phyloP scores from a whole-genome alignment of 352 stramenopile species.

The Pythium rishiriense region DNA sequence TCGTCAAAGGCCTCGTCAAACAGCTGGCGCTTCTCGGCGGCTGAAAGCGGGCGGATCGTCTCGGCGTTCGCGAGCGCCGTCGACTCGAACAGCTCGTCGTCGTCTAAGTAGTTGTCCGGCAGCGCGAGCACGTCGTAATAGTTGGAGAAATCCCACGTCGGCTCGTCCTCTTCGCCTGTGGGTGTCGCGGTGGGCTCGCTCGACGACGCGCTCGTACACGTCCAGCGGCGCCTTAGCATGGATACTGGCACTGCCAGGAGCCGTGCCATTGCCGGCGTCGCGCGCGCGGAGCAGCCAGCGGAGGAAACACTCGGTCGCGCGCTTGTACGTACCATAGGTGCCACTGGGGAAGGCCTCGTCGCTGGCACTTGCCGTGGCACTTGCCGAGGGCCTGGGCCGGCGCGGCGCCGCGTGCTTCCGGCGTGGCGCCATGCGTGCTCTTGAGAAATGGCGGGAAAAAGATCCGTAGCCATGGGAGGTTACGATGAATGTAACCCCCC shows the following conservation, averaged over 20 bases:
- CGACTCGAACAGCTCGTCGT: constrained; percentile 1
- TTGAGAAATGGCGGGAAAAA: neutral
- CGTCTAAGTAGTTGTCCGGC: constrained; percentile 19
- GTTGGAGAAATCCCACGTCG: constrained; percentile 13
- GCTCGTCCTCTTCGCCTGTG: neutral
- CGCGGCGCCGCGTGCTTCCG: neutral
- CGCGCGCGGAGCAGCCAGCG: neutral
- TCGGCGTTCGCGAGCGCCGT: neutral
- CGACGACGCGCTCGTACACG: constrained; percentile 8
- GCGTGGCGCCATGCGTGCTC: neutral
- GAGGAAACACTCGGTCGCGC: constrained; percentile 7
- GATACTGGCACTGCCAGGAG: too few relatives aligned
- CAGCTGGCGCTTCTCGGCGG: neutral
- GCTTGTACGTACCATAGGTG: constrained; percentile 16
- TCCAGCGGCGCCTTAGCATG: constrained; percentile 6
- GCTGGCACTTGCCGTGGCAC: too few relatives aligned
- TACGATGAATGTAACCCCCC: too few relatives aligned
- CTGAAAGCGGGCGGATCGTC: neutral
- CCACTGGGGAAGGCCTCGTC: constrained; percentile 5
- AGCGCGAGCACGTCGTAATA: constrained; percentile 18
- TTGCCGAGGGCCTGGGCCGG: too few relatives aligned
- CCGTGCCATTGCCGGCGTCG: neutral
- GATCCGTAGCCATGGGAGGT: neutral
- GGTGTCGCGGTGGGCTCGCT: neutral
- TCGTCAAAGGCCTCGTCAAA: constrained; percentile 31